Evolutionary conservation across 106 monocot species (phyloP).

Genomic region (Platanthera zijinensis): DNA sequence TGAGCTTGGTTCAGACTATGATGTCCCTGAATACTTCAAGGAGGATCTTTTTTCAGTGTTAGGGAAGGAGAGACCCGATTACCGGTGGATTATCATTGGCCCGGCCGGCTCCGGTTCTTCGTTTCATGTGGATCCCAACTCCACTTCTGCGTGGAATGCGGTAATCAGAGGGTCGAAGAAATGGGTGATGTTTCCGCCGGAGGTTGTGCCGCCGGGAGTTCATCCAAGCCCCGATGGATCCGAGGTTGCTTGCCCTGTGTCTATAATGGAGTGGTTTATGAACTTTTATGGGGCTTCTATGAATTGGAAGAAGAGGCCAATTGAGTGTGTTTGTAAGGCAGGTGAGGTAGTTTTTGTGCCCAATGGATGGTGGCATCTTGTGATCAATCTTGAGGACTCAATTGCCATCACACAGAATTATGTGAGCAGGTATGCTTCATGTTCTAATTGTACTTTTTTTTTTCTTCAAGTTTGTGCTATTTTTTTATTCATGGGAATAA

Average conservation of each 20-base stretch:
- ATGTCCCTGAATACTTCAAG: conserved; percentile 67
- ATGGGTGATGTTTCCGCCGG: conserved; percentile 97
- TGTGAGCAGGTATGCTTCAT: conserved; percentile 67
- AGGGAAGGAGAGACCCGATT: conserved; percentile 69
- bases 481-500: too few species aligned
- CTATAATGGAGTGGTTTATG: conserved; percentile 99
- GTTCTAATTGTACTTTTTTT: background rate
- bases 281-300: conserved; percentile 74
- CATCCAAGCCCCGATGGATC: conserved; percentile 85
- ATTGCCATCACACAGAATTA: conserved; percentile 97
- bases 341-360: conserved; percentile 97
- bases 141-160: conserved; percentile 98
- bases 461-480: background rate
- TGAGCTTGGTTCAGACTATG: conserved; percentile 60
- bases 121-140: conserved; percentile 96
- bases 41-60: conserved; percentile 87
- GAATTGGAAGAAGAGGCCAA: conserved; percentile 67
- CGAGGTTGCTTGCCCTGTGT: conserved; percentile 93
- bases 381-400: conserved; percentile 92
- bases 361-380: conserved; percentile 99
- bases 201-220: conserved; percentile 87
- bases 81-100: conserved; percentile 87
- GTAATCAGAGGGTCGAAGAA: conserved; percentile 87
- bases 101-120: conserved; percentile 93
- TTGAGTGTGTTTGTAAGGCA: conserved; percentile 78